Evolutionary conservation across 116 monocot species (phyloP), one percentile per base, ranked within the genome.

Genomic region (Zostera marina): DNA sequence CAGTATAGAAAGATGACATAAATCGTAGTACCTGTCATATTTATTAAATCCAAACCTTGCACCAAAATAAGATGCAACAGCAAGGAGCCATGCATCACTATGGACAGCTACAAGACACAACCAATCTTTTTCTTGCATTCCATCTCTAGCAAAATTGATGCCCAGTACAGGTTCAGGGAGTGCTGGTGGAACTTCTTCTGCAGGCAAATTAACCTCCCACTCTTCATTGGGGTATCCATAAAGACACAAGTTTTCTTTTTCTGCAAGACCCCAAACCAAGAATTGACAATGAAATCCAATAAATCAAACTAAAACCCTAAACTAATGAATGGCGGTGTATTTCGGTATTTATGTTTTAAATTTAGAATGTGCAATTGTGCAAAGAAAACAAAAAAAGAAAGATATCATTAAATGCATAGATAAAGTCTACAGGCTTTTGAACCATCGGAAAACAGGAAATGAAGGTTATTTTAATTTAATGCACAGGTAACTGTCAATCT

Each of bases 41-140:
- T 21, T 70, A 49, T 70, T 57, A 70, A 70, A 70, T 62, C 63
- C 63, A 58, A 63, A 70, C 51, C 70, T 62, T 48, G 70, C 63
- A 48, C 70, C 70, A 63, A 70, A 70, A 52, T 70, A 70, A 49
- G 47, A 70, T 47, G 63, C 70, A 22, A 70, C 70, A 16, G 70
- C 44, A 41, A 70, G 48, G 22, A 70, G 53, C 70, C 70, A 70
- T 21, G 70, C 63, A 63, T 70, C 63, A 51, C 70, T 70, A 41
- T 70, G 70, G 8, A 70, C 70, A n/a, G 70, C 70, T 12, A 70
- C 70, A 39, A 70, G 39, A 46, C 54, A 58, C 42, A 70, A 22
- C 70, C 70, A 70, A 51, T 70, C 70, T 22, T 58, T 70, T 58
- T 70, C 70, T 51, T 70, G 63, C 70, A 70, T 70, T 4, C 70